Base-by-base conservation (phyloP, 2,329 filamentous ascomycete genomes). In the Pseudogymnoascus sp. region DNA sequence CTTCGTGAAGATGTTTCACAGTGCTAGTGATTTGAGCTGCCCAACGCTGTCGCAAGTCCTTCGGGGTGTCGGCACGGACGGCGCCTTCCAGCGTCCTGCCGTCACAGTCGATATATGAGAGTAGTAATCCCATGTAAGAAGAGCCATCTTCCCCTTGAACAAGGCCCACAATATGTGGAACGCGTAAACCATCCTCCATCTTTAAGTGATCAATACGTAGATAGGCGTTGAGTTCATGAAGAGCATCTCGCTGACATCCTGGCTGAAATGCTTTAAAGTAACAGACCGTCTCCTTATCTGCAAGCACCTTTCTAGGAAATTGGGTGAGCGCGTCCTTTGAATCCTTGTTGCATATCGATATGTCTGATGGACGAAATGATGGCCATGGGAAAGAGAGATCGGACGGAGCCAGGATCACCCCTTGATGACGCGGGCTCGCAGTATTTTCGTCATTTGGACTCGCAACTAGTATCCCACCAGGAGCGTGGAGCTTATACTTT, bases 11-110 rank as follows among this genome's bases (percentile, higher is more conserved):
- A 22, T 50, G 31, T 33, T 16, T 56, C 26, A 70, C 28, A 5
- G 60, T 66, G 11, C 41, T 40, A 14, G 40, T 64, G 35, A 70
- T 53, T 63, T 68, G 68, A 59, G 63, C 53, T 12, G 38, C 63
- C 62, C 68, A 46, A 14, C 41, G 19, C 14, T 46, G 19, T 46
- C 19, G 24, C 38, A 24, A 14, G 19, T 4, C 4, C 10, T 24
- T 50, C 8, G 6, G 12, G 12, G 43, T 28, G 12, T 50, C n/a
- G n/a, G 26, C 14, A 26, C 12, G 26, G 14, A 12, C 40, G 11
- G 22, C 22, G 10, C 40, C 16, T 43, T 43, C 16, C 7, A 43
- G 8, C 16, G 40, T 43, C 16, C 6, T 38, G n/a, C 7, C n/a
- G 35, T 8, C n/a, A 14, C 35, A n/a, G 14, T n/a, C 35, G 6